A percentile compares a stretch with the other conserved stretches of the same genome.
Conservation (phyloP, 768 basidiomycete species). For the Guyanaporus albipodus region DNA sequence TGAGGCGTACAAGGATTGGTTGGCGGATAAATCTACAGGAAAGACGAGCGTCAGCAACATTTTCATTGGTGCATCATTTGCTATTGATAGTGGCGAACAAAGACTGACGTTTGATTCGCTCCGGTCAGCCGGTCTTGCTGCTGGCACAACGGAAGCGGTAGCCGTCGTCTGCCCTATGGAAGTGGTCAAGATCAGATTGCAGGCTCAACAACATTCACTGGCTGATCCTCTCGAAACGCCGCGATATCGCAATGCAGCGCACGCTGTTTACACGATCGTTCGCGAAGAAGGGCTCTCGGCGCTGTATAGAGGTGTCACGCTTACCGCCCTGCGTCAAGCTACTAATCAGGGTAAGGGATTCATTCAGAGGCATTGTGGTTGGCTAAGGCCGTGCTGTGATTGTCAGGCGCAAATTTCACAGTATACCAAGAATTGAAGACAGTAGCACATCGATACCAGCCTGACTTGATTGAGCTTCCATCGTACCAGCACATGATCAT, state of each 20-base stretch:
- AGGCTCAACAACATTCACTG: conserved; percentile 95
- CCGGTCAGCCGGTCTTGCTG: conserved; percentile 81
- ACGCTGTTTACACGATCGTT: conserved; percentile 92
- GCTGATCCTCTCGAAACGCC: conserved; percentile 94
- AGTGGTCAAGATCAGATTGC: conserved; percentile 96
- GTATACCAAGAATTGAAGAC: conserved; percentile 97
- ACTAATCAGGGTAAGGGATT: conserved; percentile 82
- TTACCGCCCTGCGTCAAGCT: conserved; percentile 93
- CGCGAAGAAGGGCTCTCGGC: conserved; percentile 85
- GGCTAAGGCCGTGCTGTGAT: not conserved
- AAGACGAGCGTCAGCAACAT: conserved; percentile 75
- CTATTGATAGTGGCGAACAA: not conserved
- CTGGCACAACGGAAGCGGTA: conserved; percentile 94
- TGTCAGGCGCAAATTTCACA: conserved; percentile 89
- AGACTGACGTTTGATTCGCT: not conserved
- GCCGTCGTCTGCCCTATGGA: conserved; percentile 98
- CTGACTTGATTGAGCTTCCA: conserved; percentile 73
- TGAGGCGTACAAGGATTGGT: conserved; percentile 85
- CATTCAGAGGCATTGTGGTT: not conserved
- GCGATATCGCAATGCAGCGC: conserved; percentile 93
- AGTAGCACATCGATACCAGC: conserved; percentile 71
- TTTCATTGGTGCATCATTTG: conserved; percentile 69
- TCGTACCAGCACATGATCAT: conserved; percentile 95
- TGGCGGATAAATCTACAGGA: conserved; percentile 74
- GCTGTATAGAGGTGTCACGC: conserved; percentile 87